Conservation (phyloP, 768 basidiomycete species). For the Boletus sensibilis region DNA sequence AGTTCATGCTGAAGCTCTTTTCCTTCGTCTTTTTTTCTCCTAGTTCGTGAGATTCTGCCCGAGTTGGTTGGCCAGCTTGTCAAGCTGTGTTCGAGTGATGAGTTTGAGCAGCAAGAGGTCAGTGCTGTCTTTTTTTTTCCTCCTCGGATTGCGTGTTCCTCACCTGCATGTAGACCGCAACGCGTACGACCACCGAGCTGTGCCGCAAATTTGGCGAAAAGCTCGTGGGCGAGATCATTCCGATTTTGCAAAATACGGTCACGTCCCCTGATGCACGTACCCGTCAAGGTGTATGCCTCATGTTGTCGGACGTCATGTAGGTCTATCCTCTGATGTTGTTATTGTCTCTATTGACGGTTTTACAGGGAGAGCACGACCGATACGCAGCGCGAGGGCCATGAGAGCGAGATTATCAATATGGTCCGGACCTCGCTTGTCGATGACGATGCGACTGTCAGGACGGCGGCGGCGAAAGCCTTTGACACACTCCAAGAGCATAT, state of each 20-base stretch:
- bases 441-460: constrained; percentile 77
- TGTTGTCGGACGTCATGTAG: constrained; percentile 86
- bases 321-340: constrained; percentile 22
- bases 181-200: constrained; percentile 80
- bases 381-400: constrained; percentile 80
- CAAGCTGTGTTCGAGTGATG: constrained; percentile 70
- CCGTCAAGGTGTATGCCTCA: constrained; percentile 82
- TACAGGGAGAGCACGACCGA: constrained; percentile 80
- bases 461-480: constrained; percentile 86
- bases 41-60: constrained; percentile 87
- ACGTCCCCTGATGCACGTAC: constrained; percentile 62
- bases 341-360: constrained; percentile 1
- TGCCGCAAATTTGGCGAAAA: constrained; percentile 96
- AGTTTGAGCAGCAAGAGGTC: constrained; percentile 90
- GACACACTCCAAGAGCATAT: constrained; percentile 92
- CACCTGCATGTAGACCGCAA: constrained; percentile 56
- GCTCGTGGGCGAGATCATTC: constrained; percentile 79
- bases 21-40: constrained; percentile 11
- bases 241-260: constrained; percentile 68
- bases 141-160: neutral
- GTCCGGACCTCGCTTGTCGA: constrained; percentile 87
- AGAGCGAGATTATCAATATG: constrained; percentile 83
- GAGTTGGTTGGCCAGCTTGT: constrained; percentile 80
- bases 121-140: neutral
- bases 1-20: constrained; percentile 4